Evolutionary conservation across 2,329 filamentous ascomycete species (phyloP).

Genomic region (Sordariomycetes sp.): DNA sequence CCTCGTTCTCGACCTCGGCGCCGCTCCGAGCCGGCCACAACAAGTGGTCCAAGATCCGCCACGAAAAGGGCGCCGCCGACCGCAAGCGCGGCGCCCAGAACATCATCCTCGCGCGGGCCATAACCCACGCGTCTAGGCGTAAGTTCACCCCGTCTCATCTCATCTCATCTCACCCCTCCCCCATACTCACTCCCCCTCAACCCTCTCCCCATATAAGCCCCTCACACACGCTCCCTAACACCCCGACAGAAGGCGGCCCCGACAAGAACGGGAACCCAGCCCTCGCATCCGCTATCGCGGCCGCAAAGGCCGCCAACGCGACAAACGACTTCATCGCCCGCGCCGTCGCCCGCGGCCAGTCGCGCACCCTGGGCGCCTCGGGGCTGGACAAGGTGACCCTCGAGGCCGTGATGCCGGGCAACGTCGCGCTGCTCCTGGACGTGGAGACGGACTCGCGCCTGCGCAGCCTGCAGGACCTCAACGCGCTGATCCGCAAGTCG

Average conservation of each 20-base stretch:
- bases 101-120: slow-evolving; percentile 56
- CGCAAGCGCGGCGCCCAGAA: slow-evolving; percentile 65
- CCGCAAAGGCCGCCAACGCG: slow-evolving; percentile 73
- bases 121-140: slow-evolving; percentile 69
- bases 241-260: slow-evolving; percentile 5
- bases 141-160: slow-evolving; percentile 13
- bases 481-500: slow-evolving; percentile 57
- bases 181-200: background rate
- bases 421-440: slow-evolving; percentile 72
- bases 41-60: slow-evolving; percentile 92
- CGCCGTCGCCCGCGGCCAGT: slow-evolving; percentile 82
- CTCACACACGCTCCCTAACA: background rate
- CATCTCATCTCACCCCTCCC: background rate
- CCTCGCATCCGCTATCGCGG: slow-evolving; percentile 60
- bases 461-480: slow-evolving; percentile 63
- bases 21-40: slow-evolving; percentile 69
- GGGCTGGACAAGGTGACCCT: slow-evolving; percentile 68
- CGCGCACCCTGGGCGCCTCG: slow-evolving; percentile 59
- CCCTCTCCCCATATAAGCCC: background rate
- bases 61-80: slow-evolving; percentile 86
- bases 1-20: slow-evolving; percentile 1
- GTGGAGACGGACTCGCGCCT: slow-evolving; percentile 74
- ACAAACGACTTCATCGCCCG: slow-evolving; percentile 77
- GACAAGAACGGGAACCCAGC: slow-evolving; percentile 56
- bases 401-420: slow-evolving; percentile 70